Conservation (phyloP, 495 filamentous ascomycete species). For the Penicillium steckii region DNA sequence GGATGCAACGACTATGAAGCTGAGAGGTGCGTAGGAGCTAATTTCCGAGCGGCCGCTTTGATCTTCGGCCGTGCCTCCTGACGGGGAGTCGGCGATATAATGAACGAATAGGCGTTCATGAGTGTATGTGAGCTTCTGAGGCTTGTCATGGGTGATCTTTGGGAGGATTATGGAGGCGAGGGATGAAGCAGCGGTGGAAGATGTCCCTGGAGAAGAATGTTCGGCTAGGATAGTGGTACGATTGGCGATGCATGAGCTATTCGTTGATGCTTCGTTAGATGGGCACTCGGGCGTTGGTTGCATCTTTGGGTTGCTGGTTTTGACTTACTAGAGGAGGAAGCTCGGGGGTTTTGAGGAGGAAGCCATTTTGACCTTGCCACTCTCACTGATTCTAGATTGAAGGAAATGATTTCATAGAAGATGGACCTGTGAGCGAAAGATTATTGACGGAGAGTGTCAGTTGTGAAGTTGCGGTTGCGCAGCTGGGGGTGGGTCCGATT, state of each 20-base stretch:
- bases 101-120: conserved; percentile 90
- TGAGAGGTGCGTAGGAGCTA: conserved; percentile 70
- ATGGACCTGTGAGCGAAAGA: background rate
- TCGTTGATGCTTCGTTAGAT: conserved; percentile 14
- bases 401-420: background rate
- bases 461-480: conserved; percentile 7
- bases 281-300: background rate
- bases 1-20: conserved; percentile 81
- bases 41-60: conserved; percentile 30
- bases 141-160: conserved; percentile 77
- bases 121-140: conserved; percentile 92
- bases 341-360: conserved; percentile 76
- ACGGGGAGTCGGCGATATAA: conserved; percentile 86
- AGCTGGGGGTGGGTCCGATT: conserved; percentile 2
- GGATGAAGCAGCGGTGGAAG: conserved; percentile 70
- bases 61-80: conserved; percentile 47
- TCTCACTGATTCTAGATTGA: background rate
- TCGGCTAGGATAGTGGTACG: conserved; percentile 89
- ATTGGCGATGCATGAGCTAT: conserved; percentile 86
- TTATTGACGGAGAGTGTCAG: background rate
- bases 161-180: conserved; percentile 94
- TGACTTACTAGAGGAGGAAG: conserved; percentile 75
- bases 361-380: conserved; percentile 52
- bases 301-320: background rate
- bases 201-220: conserved; percentile 73